Percentiles rank a stretch among this genome's conserved stretches.
These are phyloP conservation scores for Neoboletus subvelutipes DNA, from an alignment of 768 basidiomycete species.

Conservation along the genomic window DNA sequence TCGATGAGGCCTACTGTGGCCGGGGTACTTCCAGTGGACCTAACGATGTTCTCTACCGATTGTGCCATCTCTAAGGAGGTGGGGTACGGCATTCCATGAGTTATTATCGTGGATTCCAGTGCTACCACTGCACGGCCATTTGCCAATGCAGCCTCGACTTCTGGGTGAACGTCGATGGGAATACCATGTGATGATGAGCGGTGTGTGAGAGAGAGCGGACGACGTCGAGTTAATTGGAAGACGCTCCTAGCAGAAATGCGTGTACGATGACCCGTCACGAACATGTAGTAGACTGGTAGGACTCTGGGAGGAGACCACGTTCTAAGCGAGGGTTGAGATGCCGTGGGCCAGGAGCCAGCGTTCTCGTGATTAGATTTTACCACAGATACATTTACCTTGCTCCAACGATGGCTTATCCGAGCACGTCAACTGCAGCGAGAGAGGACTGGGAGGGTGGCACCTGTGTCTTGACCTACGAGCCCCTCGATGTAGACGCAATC, in stretches of 20 bases:
- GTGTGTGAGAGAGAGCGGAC: slow-evolving; percentile 1
- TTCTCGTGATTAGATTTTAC: background rate
- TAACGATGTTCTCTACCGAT: slow-evolving; percentile 71
- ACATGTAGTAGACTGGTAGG: slow-evolving; percentile 12
- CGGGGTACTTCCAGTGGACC: slow-evolving; percentile 75
- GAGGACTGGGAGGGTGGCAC: slow-evolving; percentile 22
- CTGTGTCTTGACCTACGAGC: slow-evolving; percentile 57
- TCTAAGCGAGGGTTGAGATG: background rate
- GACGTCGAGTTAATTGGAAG: slow-evolving; percentile 6
- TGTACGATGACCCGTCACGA: slow-evolving; percentile 7
- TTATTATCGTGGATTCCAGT: slow-evolving; percentile 88
- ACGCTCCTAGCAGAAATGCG: slow-evolving; percentile 1
- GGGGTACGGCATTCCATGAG: slow-evolving; percentile 89
- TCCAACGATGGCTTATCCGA: slow-evolving; percentile 24
- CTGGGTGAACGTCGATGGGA: slow-evolving; percentile 73
- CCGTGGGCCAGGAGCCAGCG: background rate
- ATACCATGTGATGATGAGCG: slow-evolving; percentile 8
- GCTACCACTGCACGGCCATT: slow-evolving; percentile 74
- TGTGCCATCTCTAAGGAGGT: slow-evolving; percentile 68
- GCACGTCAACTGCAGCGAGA: slow-evolving; percentile 26
- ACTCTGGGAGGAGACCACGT: background rate
- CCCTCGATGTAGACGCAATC: slow-evolving; percentile 57
- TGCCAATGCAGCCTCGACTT: slow-evolving; percentile 78
- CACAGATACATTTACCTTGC: background rate
- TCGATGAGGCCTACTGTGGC: slow-evolving; percentile 86